A percentile compares a stretch with the other conserved stretches of the same genome.
Conservation (phyloP, 2,329 filamentous ascomycete species). For the Capronia coronata region DNA sequence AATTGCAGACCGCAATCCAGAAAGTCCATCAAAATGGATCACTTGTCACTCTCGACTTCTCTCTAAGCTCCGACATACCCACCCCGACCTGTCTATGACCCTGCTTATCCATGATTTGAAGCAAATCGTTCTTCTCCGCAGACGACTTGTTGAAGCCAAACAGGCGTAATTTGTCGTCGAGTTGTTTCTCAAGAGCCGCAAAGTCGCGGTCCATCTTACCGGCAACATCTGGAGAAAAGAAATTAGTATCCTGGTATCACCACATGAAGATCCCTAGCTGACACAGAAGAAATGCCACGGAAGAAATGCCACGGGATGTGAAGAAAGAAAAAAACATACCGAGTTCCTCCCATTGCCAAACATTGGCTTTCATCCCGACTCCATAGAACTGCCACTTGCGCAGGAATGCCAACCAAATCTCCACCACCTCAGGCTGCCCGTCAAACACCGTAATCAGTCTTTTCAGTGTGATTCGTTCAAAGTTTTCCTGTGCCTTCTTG, state of each 20-base stretch:
- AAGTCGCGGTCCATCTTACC: constrained; percentile 37
- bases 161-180: constrained; percentile 37
- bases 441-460: constrained; percentile 89
- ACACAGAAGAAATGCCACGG: no score
- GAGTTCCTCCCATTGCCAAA: constrained; percentile 77
- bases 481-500: constrained; percentile 98
- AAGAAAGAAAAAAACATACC: constrained; percentile 45
- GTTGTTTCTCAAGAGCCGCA: constrained; percentile 35
- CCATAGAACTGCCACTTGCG: constrained; percentile 89
- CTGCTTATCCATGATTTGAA: constrained; percentile 36
- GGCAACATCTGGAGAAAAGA: constrained; percentile 34
- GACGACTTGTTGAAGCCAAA: constrained; percentile 38
- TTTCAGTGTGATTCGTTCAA: constrained; percentile 80
- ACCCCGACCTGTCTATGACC: constrained; percentile 34
- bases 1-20: background rate
- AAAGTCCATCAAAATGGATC: constrained; percentile 9
- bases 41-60: constrained; percentile 17
- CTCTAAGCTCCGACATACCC: constrained; percentile 34
- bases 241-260: constrained; percentile 6
- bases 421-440: constrained; percentile 78
- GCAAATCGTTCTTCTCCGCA: constrained; percentile 30
- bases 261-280: no score
- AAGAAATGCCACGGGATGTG: no score
- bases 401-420: constrained; percentile 86
- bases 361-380: constrained; percentile 98